These are phyloP conservation scores for Balansia obtecta DNA, from an alignment of 2,329 filamentous ascomycete species.

Conservation along the genomic window DNA sequence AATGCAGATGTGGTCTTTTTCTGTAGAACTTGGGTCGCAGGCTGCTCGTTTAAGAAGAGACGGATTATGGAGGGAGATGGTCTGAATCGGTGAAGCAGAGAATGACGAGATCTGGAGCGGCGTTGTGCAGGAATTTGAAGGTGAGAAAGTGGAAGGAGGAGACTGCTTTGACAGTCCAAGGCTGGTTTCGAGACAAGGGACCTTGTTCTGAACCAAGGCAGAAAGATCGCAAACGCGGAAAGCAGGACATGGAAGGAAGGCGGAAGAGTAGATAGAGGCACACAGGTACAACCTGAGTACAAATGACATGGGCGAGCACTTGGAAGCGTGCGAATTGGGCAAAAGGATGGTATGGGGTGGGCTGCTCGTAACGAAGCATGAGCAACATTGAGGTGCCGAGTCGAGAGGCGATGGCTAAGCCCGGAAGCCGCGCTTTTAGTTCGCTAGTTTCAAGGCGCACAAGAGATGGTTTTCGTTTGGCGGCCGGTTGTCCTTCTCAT, in stretches of 20 bases:
- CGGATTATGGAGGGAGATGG: neutral
- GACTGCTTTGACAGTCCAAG: neutral
- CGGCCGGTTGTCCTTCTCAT: neutral
- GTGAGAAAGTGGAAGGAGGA: neutral
- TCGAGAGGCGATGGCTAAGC: conserved; percentile 10
- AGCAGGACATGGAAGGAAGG: neutral
- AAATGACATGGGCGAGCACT: neutral
- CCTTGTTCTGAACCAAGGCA: neutral
- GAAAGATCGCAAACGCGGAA: neutral
- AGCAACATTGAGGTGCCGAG: conserved; percentile 4
- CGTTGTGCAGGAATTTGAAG: neutral
- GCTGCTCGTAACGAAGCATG: neutral
- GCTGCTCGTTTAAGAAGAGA: neutral
- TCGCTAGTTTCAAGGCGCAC: conserved; percentile 8
- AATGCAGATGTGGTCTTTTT: too few species aligned
- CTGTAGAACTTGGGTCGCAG: neutral
- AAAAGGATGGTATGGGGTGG: neutral
- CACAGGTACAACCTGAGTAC: conserved; percentile 1
- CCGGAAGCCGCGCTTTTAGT: conserved; percentile 9
- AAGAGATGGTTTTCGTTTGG: neutral
- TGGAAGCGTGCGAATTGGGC: neutral
- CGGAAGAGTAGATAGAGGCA: neutral
- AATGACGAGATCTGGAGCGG: neutral
- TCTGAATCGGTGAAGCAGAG: too few species aligned
- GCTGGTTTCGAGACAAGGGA: neutral